phyloP scores from a whole-genome alignment of 345 rosid species.

The Rhodamnia argentea region DNA sequence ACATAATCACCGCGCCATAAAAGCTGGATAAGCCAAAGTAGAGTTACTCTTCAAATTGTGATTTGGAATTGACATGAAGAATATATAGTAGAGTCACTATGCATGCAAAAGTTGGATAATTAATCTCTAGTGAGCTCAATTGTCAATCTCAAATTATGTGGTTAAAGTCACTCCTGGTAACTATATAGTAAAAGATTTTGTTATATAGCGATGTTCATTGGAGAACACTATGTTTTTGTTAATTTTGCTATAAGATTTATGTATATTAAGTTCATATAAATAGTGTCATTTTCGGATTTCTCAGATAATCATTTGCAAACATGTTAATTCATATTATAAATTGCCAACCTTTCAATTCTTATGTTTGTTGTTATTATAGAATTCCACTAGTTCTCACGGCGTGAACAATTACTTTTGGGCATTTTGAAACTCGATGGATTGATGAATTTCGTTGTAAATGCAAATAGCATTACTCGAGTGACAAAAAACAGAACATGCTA shows the following conservation, averaged over 20 bases:
- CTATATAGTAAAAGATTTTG: too few relatives aligned
- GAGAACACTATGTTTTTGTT: not conserved
- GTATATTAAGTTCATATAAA: not conserved
- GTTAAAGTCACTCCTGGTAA: too few relatives aligned
- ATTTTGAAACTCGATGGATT: too few relatives aligned
- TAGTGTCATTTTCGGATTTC: not conserved
- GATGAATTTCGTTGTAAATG: too few relatives aligned
- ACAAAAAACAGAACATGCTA: too few relatives aligned
- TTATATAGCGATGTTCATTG: not conserved
- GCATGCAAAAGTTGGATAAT: not conserved
- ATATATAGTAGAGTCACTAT: not conserved
- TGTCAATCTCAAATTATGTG: too few relatives aligned
- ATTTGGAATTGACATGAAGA: too few relatives aligned
- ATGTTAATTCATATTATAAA: accelerated
- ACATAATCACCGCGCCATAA: not conserved
- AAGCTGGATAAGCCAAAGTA: not conserved
- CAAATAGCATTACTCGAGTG: too few relatives aligned
- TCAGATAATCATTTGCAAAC: accelerated
- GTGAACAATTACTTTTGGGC: not conserved
- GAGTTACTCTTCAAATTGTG: not conserved
- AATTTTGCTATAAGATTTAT: not conserved
- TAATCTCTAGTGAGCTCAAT: too few relatives aligned
- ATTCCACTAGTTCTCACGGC: too few relatives aligned
- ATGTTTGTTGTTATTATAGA: too few relatives aligned
- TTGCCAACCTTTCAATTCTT: not conserved